Base-by-base conservation (phyloP, 192 early-diverging fungal species). In the Dispira parvispora region DNA sequence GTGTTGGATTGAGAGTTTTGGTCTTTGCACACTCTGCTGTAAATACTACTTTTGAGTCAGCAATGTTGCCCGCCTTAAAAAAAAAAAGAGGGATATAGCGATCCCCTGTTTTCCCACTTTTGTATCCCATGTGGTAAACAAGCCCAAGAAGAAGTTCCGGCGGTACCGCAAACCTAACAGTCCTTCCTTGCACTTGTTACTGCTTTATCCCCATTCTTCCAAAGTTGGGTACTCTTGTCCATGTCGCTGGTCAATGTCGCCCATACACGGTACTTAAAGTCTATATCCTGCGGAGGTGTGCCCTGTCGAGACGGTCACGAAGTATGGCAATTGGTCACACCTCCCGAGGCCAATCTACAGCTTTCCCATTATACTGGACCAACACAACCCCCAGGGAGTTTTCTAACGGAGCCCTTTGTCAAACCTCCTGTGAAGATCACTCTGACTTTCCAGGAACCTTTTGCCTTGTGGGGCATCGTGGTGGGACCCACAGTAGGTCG, bases 281-380 rank as follows among this genome's bases (percentile, higher is more conserved):
- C 27, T 18, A 57, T 57, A 26, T 57, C 55, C 27, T 57, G 55
- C 55, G 55, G 55, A 26, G 18, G 38, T 38, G 38, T 38, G 16
- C 55, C 55, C 9, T 38, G 27, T n/a, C 26, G 4, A 26, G 55
- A 57, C 55, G 55, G 55, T 18, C 55, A 57, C 55, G 55, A 57
- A 26, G 26, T 57, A 1, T 57, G 55, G 55, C 26, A 25, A 11
- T 38, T 57, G 9, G 28, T 57, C 18, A 16, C 55, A 9, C 26
- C 55, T 26, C 26, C 26, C 10, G 25, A 57, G 8, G 0, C 55
- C 27, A 57, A 57, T 38, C 11, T 11, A 8, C 8, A 2, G 0
- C 9, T 28, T 13, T 38, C 55, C 55, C 27, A 5, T 32, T n/a
- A 26, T 52, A 20, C 20, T 1, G n/a, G 55, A 16, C n/a, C 55